Percentiles rank a stretch among this genome's conserved stretches.
Evolutionary conservation across 2,329 filamentous ascomycete species (phyloP).

Genomic region (Paraconiothyrium brasiliense): DNA sequence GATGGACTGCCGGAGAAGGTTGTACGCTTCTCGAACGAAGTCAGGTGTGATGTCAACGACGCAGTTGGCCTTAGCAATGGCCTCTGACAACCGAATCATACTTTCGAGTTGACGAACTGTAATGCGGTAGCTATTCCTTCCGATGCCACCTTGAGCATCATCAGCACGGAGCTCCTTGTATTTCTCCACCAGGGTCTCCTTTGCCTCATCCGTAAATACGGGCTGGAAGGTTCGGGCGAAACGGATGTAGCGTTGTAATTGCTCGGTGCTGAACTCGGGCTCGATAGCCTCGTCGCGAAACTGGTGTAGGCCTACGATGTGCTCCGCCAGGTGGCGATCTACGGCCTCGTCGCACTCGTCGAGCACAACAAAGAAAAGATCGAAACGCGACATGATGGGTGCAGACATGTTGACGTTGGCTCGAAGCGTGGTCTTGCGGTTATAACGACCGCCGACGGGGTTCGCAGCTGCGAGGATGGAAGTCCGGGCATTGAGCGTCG

Average conservation of each 20-base stretch:
- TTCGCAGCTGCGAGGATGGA: conserved; percentile 97
- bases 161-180: conserved; percentile 96
- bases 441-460: conserved; percentile 94
- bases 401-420: conserved; percentile 99
- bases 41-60: conserved; percentile 85
- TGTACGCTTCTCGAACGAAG: conserved; percentile 92
- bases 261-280: conserved; percentile 95
- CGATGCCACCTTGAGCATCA: conserved; percentile 92
- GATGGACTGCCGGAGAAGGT: conserved; percentile 90
- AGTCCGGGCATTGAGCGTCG: conserved; percentile 93
- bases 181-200: conserved; percentile 82
- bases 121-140: conserved; percentile 95
- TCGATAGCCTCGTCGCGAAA: conserved; percentile 89
- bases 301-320: conserved; percentile 95
- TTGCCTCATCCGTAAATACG: conserved; percentile 88
- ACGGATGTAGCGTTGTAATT: conserved; percentile 95
- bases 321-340: conserved; percentile 89
- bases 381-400: conserved; percentile 99
- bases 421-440: conserved; percentile 91
- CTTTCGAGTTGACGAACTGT: conserved; percentile 96
- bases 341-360: conserved; percentile 95
- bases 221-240: conserved; percentile 96
- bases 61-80: conserved; percentile 98
- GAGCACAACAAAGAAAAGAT: conserved; percentile 96
- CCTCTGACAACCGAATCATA: conserved; percentile 93